Evolutionary conservation across 805 yeast genomes (phyloP).

Genomic region (Metschnikowia lochheadii): DNA sequence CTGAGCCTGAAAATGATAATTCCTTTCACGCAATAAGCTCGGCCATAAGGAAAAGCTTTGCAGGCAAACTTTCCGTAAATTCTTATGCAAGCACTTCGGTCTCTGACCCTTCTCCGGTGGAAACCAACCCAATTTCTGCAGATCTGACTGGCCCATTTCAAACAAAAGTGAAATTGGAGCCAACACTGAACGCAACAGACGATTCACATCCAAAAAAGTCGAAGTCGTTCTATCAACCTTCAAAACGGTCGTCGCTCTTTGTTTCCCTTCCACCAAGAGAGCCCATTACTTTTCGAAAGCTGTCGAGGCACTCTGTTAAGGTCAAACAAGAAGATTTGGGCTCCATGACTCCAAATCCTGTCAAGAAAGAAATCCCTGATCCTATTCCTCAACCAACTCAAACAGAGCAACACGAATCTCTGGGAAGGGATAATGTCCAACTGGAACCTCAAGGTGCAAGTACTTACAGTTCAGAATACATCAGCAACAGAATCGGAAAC

Average conservation of each 20-base stretch:
- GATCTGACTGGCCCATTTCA: neutral
- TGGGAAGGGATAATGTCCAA: neutral
- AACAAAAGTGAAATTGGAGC: neutral
- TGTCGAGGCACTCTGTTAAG: conserved; percentile 14
- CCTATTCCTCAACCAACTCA: neutral
- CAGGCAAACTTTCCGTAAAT: conserved; percentile 25
- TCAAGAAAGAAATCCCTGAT: neutral
- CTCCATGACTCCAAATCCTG: neutral
- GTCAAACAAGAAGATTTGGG: conserved; percentile 3
- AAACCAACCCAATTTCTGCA: neutral
- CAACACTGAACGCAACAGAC: neutral
- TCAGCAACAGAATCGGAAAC: conserved; percentile 1
- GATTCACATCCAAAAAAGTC: neutral
- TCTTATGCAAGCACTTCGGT: neutral
- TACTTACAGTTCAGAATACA: neutral
- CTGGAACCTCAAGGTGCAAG: neutral
- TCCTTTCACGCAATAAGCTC: conserved; percentile 47
- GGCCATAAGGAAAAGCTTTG: conserved; percentile 43
- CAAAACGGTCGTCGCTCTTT: conserved; percentile 31
- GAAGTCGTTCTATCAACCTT: conserved; percentile 18
- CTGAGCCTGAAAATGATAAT: conserved; percentile 23
- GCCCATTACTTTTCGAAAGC: conserved; percentile 24
- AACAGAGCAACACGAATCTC: neutral
- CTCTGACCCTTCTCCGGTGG: neutral
- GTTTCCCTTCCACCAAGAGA: conserved; percentile 37